A percentile compares a stretch with the other conserved stretches of the same genome.
phyloP scores from a whole-genome alignment of 2,329 filamentous ascomycete species.

The Geoglossum cookeanum region DNA sequence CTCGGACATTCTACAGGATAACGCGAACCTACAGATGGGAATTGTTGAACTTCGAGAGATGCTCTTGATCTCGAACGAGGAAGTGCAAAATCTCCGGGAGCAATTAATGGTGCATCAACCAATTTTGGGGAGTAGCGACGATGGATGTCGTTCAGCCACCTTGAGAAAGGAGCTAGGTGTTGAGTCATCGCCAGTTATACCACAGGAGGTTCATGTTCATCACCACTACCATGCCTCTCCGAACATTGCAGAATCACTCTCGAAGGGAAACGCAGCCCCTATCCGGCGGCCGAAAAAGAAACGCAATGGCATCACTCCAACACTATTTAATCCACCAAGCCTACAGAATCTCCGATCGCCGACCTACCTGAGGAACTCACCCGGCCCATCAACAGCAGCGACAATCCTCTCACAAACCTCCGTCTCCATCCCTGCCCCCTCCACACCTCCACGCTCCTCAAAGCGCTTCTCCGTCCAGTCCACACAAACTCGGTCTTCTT shows the following conservation, averaged over 20 bases:
- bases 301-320: conserved; percentile 42
- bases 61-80: conserved; percentile 78
- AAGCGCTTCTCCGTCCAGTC: conserved; percentile 47
- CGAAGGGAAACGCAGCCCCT: conserved; percentile 34
- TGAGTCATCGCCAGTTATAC: conserved; percentile 24
- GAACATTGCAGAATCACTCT: conserved; percentile 15
- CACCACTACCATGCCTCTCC: conserved; percentile 68
- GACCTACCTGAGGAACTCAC: conserved; percentile 13
- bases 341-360: conserved; percentile 22
- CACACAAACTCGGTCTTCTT: conserved; percentile 35
- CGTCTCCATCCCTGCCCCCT: conserved; percentile 34
- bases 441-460: conserved; percentile 19
- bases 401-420: conserved; percentile 44
- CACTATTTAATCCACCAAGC: conserved; percentile 23
- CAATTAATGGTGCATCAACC: conserved; percentile 68
- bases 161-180: conserved; percentile 52
- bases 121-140: conserved; percentile 24
- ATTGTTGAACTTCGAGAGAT: conserved; percentile 84
- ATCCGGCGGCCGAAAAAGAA: conserved; percentile 51
- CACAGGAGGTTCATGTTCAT: conserved; percentile 72
- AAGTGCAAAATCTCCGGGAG: conserved; percentile 72
- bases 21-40: conserved; percentile 78
- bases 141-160: conserved; percentile 22
- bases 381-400: conserved; percentile 29
- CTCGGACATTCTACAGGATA: conserved; percentile 85